Base-by-base conservation (phyloP, 768 basidiomycete genomes). In the Lactarius sanguifluus region DNA sequence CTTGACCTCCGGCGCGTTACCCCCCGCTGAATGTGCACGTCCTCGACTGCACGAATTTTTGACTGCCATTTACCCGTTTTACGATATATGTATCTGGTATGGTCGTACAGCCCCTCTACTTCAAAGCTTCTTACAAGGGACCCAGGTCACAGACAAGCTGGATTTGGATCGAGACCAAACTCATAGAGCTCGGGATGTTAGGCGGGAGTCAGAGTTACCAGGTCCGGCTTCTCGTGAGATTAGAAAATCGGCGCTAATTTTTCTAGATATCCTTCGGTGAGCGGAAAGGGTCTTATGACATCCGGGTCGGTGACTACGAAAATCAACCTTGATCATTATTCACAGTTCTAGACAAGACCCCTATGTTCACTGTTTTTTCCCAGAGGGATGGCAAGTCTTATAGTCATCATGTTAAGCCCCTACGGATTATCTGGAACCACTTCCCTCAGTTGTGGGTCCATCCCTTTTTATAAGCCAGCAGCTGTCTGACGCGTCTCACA, bases 81-180 rank as follows among this genome's bases (percentile, higher is more conserved):
- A 96, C 74, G 93, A 96, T 71, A 91, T 96, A 67, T 91, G 90
- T 71, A 90, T 96, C 68, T 96, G 94, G 93, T 90, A 72, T 45
- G 73, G 50, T 23, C 12, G 34, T 28, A 3, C 1, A 25, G 13
- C 52, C 40, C 20, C 20, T 34, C 41, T 15, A 30, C 55, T 59
- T 59, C 36, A 5, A 15, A 25, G 15, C 28, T 54, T 59, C 40
- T 61, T 34, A 52, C 25, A 62, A 45, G 64, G 32, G 9, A 25
- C 41, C n/a, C 68, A 90, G 89, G 89, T 89, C 87, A 1, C 90
- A 92, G 73, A 94, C 93, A 3, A 88, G 86, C 69, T 94, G 93
- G 93, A 81, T 91, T 59, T 94, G 92, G 92, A 80, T 94, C 20
- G 92, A 94, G 78, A 85, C 87, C 18, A 96, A 94, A 75, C 80